These are phyloP conservation scores for Berkeleyomyces rouxiae DNA, from an alignment of 2,329 filamentous ascomycete genomes.

Conservation along the genomic window DNA sequence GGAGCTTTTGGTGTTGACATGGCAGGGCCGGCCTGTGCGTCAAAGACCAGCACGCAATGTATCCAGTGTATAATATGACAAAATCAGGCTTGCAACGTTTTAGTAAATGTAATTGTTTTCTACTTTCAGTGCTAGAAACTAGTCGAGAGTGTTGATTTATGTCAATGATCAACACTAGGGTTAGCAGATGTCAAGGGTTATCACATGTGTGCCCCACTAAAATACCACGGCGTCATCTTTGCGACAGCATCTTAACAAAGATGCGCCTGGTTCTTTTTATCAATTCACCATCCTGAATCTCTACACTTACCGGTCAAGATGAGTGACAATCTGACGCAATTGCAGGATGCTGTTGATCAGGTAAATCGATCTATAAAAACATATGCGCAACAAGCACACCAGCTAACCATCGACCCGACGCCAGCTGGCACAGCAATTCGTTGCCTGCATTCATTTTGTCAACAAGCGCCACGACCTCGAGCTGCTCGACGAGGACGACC, in stretches of 20 bases:
- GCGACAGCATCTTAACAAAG: neutral
- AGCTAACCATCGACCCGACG: neutral
- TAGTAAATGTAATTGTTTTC: too few relatives aligned
- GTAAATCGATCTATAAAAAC: constrained; percentile 26
- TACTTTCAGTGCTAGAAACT: too few relatives aligned
- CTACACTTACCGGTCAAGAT: constrained; percentile 26
- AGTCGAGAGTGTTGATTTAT: too few relatives aligned
- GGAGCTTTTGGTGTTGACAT: constrained; percentile 33
- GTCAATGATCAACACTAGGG: too few relatives aligned
- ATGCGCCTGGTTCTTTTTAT: neutral
- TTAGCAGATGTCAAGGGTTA: too few relatives aligned
- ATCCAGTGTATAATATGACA: neutral
- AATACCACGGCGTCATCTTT: neutral
- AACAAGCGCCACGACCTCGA: constrained; percentile 52
- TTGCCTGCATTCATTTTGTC: constrained; percentile 49
- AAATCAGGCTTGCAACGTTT: neutral
- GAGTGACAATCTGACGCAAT: constrained; percentile 63
- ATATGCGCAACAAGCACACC: neutral
- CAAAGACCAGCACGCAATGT: neutral
- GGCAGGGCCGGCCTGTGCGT: constrained; percentile 25
- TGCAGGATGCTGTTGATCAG: constrained; percentile 74
- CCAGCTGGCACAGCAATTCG: constrained; percentile 52
- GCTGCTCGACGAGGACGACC: constrained; percentile 39
- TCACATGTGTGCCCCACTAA: too few relatives aligned
- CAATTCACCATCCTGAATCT: neutral